Percentiles rank a stretch among this genome's conserved stretches.
Evolutionary conservation across 2,329 filamentous ascomycete genomes (phyloP).

Genomic region (Fusarium papillatum): DNA sequence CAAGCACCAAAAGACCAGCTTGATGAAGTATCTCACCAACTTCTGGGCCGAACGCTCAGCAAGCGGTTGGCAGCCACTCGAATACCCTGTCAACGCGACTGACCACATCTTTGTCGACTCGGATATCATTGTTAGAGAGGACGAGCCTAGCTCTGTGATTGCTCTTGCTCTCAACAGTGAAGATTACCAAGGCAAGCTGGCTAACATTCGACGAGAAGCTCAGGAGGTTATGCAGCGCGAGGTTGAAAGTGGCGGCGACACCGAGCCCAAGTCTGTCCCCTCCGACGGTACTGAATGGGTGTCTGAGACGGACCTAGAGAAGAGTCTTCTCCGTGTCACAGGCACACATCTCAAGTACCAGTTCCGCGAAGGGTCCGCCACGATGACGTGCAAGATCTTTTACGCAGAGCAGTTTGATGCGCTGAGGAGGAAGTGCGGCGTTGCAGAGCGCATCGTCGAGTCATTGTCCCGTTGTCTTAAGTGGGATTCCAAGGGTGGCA

Average conservation of each 20-base stretch:
- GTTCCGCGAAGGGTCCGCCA: constrained; percentile 93
- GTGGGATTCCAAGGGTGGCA: constrained; percentile 98
- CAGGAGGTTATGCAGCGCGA: constrained; percentile 57
- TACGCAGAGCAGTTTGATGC: constrained; percentile 99
- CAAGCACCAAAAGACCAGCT: constrained; percentile 91
- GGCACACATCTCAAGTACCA: constrained; percentile 97
- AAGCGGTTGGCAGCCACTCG: constrained; percentile 91
- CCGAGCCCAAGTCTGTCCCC: constrained; percentile 47
- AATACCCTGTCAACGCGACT: constrained; percentile 89
- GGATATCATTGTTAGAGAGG: constrained; percentile 96
- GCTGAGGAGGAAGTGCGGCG: constrained; percentile 90
- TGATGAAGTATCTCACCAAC: constrained; percentile 96
- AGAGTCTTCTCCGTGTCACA: constrained; percentile 85
- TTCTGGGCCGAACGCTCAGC: constrained; percentile 99
- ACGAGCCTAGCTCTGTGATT: constrained; percentile 96
- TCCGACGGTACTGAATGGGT: constrained; percentile 55
- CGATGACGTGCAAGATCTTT: constrained; percentile 98
- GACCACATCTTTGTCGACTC: constrained; percentile 98
- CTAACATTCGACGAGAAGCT: constrained; percentile 71
- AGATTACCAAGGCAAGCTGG: constrained; percentile 87
- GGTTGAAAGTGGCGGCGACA: constrained; percentile 46
- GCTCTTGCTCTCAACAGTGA: constrained; percentile 91
- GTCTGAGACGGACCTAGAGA: constrained; percentile 83
- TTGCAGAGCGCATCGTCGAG: constrained; percentile 94
- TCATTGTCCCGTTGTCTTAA: constrained; percentile 95